A percentile compares a stretch with the other conserved stretches of the same genome.
Conservation (phyloP, 768 basidiomycete genomes). For the Russula dissimulans region DNA sequence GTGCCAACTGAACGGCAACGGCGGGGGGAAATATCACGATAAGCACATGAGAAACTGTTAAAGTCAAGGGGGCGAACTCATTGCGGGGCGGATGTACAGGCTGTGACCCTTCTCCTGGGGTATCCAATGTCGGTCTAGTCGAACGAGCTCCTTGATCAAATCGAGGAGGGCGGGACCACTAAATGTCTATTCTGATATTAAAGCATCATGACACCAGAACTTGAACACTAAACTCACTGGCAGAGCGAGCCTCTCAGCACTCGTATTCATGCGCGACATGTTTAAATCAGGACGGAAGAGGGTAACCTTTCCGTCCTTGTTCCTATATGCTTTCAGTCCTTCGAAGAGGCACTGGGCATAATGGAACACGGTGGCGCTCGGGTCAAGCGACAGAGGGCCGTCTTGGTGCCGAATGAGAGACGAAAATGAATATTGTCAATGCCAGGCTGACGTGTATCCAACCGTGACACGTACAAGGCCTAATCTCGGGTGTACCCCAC, state of each 20-base stretch:
- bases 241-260: conserved; percentile 33
- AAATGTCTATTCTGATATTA: conserved; percentile 27
- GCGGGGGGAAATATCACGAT: background rate
- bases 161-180: conserved; percentile 33
- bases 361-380: conserved; percentile 43
- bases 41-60: background rate
- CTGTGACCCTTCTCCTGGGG: conserved; percentile 40
- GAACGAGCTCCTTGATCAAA: conserved; percentile 39
- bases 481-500: conserved; percentile 38
- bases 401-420: conserved; percentile 23
- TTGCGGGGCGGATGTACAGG: conserved; percentile 41
- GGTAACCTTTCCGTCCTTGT: conserved; percentile 34
- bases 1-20: conserved; percentile 32
- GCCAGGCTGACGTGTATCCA: background rate
- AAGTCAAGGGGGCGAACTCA: conserved; percentile 21
- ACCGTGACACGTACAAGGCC: conserved; percentile 30
- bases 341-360: conserved; percentile 45
- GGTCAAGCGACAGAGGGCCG: conserved; percentile 39
- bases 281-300: conserved; percentile 47
- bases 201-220: background rate
- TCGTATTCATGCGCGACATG: conserved; percentile 42
- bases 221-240: conserved; percentile 20
- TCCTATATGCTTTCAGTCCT: conserved; percentile 43
- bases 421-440: background rate
- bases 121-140: conserved; percentile 42